Base-by-base conservation (phyloP, 2,329 filamentous ascomycete species). In the Teratosphaeriaceae sp. region DNA sequence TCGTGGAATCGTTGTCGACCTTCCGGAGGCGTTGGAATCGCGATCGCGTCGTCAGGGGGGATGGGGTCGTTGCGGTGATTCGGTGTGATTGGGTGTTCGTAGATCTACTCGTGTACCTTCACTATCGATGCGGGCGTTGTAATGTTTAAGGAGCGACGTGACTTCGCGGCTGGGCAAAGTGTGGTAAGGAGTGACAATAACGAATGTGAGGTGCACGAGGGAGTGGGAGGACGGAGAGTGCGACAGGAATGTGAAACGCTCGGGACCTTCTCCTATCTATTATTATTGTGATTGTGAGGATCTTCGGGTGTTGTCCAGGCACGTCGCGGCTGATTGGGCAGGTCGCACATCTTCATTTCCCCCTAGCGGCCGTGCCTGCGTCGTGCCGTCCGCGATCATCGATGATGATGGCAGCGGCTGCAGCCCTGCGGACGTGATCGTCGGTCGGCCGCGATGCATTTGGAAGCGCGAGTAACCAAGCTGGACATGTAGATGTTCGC, bases 1-100 rank as follows among this genome's bases (percentile, higher is more conserved):
- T 39, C 23, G 16, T 27, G 21, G 19, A 26, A 20, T 31, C 22
- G 8, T 42, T 18, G 40, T 29, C 9, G 39, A 22, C 39, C 39
- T 41, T 20, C 39, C 39, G 27, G 39, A 41, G 39, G 39, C 19
- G 13, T 24, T 24, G 7, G 15, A 5, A 20, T 23, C 15, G 22
- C 20, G 35, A 38, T 23, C 35, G 22, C 8, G 18, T 38, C 18
- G 19, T 23, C 19, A 27, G 16, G 24, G 24, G 7, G 35, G n/a
- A 23, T 7, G 12, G 22, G n/a, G 35, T 26, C 19, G 35, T 38
- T 38, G 35, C 35, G 8, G n/a, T 27, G 26, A 27, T 8, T 38
- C 11, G 20, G 20, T 8, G 11, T 23, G 35, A 7, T 16, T 20
- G 16, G 16, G 9, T 6, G 35, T 26, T 38, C 24, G 20, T 13